A percentile compares a stretch with the other conserved stretches of the same genome.
phyloP scores from a whole-genome alignment of 1,139 yeast species.

The Nakaseomyces glabratus region DNA sequence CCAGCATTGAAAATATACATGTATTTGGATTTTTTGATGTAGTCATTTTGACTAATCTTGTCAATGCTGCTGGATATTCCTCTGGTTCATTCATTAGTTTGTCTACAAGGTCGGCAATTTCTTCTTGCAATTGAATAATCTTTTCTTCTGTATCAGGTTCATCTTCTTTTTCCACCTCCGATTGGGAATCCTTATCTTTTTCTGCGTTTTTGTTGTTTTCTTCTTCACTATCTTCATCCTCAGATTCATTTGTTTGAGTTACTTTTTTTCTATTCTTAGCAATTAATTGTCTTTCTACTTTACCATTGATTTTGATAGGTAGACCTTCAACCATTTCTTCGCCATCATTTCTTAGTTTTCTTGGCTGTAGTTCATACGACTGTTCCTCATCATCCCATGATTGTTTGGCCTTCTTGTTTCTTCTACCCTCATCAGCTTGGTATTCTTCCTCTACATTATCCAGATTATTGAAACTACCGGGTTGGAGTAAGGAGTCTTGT shows the following conservation, averaged over 20 bases:
- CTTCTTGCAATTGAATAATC: constrained; percentile 61
- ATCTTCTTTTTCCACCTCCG: constrained; percentile 37
- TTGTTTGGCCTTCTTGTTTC: constrained; percentile 16
- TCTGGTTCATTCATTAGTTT: constrained; percentile 83
- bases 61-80: constrained; percentile 58
- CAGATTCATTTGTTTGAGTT: constrained; percentile 26
- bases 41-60: constrained; percentile 65
- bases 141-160: constrained; percentile 49
- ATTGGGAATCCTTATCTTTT: constrained; percentile 23
- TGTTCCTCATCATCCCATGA: constrained; percentile 56
- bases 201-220: constrained; percentile 13
- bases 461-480: constrained; percentile 38
- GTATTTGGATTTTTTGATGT: constrained; percentile 59
- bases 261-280: constrained; percentile 26
- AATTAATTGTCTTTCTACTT: constrained; percentile 49
- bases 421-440: constrained; percentile 9
- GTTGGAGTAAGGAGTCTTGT: constrained; percentile 41
- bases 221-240: constrained; percentile 24
- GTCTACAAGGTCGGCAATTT: constrained; percentile 73
- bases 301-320: constrained; percentile 74
- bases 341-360: constrained; percentile 34
- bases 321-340: constrained; percentile 55
- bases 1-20: constrained; percentile 63
- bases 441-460: constrained; percentile 13
- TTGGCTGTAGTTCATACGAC: constrained; percentile 56